phyloP scores from a whole-genome alignment of 805 yeast genomes.

The Cyberlindnera nakhonratchasimensis region DNA sequence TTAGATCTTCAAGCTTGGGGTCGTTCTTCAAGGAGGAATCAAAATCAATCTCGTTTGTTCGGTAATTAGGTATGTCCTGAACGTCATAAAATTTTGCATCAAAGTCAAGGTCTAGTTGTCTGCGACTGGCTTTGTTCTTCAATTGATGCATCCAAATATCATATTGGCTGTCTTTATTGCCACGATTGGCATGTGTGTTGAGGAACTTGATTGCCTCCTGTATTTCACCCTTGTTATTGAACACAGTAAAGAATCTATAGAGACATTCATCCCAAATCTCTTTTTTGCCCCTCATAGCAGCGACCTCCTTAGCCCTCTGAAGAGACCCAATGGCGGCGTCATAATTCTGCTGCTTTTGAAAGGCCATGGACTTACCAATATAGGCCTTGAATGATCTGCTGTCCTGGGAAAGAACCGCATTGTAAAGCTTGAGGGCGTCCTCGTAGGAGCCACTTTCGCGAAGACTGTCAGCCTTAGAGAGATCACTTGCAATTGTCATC shows the following conservation, averaged over 20 bases:
- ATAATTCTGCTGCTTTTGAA: slow-evolving; percentile 39
- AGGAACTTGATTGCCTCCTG: slow-evolving; percentile 40
- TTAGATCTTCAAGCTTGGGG: slow-evolving; percentile 5
- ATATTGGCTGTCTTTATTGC: slow-evolving; percentile 29
- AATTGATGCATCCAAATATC: slow-evolving; percentile 23
- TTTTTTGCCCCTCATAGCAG: slow-evolving; percentile 40
- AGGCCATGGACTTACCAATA: slow-evolving; percentile 42
- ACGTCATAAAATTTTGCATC: slow-evolving; percentile 6
- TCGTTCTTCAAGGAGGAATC: neutral
- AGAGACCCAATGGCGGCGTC: slow-evolving; percentile 43
- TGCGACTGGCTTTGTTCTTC: slow-evolving; percentile 20
- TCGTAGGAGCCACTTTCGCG: slow-evolving; percentile 40
- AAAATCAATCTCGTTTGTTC: slow-evolving; percentile 1
- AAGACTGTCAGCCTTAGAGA: slow-evolving; percentile 22
- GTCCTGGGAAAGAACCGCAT: slow-evolving; percentile 38
- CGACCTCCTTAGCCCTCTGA: slow-evolving; percentile 41
- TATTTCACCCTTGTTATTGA: slow-evolving; percentile 38
- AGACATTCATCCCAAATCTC: slow-evolving; percentile 42
- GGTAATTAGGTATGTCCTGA: slow-evolving; percentile 12
- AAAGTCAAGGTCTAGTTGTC: slow-evolving; percentile 7
- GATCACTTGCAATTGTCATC: slow-evolving; percentile 9
- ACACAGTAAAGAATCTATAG: slow-evolving; percentile 41
- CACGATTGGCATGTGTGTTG: slow-evolving; percentile 36
- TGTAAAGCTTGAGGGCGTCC: slow-evolving; percentile 38
- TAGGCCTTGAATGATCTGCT: slow-evolving; percentile 44